Conservation (phyloP, 176 grass and related monocot genomes). For the Elymus sibiricus region DNA sequence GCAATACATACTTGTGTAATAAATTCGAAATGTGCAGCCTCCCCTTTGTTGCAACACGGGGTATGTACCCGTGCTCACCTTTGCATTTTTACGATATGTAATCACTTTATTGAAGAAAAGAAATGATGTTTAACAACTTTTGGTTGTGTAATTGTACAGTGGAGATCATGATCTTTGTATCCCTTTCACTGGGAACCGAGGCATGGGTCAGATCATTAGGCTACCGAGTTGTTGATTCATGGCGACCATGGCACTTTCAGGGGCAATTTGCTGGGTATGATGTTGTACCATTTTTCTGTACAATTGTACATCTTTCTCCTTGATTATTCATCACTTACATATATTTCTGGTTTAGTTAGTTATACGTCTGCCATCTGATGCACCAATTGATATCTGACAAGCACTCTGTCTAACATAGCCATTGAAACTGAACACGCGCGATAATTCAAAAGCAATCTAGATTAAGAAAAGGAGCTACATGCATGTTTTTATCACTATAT, state of each 20-base stretch:
- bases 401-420: not conserved
- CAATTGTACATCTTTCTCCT: not conserved
- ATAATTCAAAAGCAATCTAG: not conserved
- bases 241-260: conserved; percentile 69
- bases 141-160: conserved; percentile 21
- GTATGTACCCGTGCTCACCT: not conserved
- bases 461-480: not conserved
- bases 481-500: not conserved
- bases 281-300: not conserved
- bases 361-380: not conserved
- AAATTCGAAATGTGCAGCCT: not conserved
- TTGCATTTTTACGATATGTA: not conserved
- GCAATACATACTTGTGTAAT: not conserved
- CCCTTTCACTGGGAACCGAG: conserved; percentile 71
- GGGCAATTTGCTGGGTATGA: conserved; percentile 71
- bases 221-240: conserved; percentile 60
- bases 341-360: not conserved
- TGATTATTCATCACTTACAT: not conserved
- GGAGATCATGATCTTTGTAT: conserved; percentile 86
- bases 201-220: conserved; percentile 76
- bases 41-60: not conserved
- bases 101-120: not conserved
- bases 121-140: not conserved
- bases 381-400: not conserved
- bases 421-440: not conserved